A percentile compares a stretch with the other conserved stretches of the same genome.
phyloP scores from a whole-genome alignment of 2,329 filamentous ascomycete species.

The Dissoconium aciculare region DNA sequence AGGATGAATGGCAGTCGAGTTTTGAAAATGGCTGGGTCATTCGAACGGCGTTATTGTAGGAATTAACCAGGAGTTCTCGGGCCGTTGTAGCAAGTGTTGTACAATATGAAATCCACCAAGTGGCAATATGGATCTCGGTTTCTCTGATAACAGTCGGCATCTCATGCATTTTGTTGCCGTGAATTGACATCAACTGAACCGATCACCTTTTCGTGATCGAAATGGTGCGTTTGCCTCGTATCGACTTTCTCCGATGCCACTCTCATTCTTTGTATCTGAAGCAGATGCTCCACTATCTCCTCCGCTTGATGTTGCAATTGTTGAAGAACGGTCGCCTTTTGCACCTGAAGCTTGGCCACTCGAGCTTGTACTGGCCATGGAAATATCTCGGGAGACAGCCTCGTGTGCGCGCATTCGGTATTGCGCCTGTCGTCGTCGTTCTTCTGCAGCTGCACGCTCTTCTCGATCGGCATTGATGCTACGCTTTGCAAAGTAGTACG shows the following conservation, averaged over 20 bases:
- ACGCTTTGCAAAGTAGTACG: constrained; percentile 91
- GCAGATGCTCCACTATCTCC: constrained; percentile 64
- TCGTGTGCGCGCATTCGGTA: constrained; percentile 16
- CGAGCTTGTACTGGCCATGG: constrained; percentile 4
- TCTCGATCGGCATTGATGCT: constrained; percentile 83
- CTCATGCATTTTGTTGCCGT: no score
- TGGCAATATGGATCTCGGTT: no score
- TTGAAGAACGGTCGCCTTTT: constrained; percentile 23
- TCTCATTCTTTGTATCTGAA: constrained; percentile 55
- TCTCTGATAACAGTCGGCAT: no score
- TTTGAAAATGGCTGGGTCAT: no score
- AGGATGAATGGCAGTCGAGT: no score
- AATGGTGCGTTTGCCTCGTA: constrained; percentile 72
- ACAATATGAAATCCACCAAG: no score
- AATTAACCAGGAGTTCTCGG: no score
- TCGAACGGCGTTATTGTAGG: no score
- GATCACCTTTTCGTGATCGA: constrained; percentile 66
- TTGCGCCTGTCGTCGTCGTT: constrained; percentile 36
- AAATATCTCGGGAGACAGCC: constrained; percentile 8
- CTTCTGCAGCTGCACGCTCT: constrained; percentile 53
- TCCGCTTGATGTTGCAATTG: constrained; percentile 11
- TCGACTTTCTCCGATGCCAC: no score
- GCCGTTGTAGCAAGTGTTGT: no score
- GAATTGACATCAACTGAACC: constrained; percentile 54
- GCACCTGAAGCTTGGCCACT: constrained; percentile 18